Conservation (phyloP, 2,329 filamentous ascomycete genomes). For the Xylaria sp. region DNA sequence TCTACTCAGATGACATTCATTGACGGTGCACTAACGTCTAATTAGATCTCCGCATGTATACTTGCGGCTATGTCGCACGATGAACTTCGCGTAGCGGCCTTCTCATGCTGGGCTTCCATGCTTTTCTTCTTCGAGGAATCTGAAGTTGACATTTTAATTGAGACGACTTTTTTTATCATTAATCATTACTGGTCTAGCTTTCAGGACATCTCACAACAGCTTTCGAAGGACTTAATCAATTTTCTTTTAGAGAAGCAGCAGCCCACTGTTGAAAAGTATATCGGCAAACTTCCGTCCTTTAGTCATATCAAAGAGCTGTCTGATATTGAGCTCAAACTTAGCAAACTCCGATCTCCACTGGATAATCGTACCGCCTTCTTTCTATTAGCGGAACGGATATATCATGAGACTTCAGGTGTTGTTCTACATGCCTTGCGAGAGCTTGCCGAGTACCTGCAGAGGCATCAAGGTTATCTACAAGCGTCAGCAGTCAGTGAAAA, state of each 20-base stretch:
- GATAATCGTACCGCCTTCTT: slow-evolving; percentile 73
- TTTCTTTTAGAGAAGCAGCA: slow-evolving; percentile 72
- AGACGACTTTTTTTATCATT: slow-evolving; percentile 90
- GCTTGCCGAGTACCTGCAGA: slow-evolving; percentile 75
- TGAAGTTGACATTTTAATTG: slow-evolving; percentile 81
- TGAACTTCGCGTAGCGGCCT: slow-evolving; percentile 79
- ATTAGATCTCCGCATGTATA: slow-evolving; percentile 87
- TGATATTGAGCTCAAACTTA: slow-evolving; percentile 73
- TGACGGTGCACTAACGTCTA: slow-evolving; percentile 39
- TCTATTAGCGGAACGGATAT: slow-evolving; percentile 77
- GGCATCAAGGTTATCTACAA: slow-evolving; percentile 81
- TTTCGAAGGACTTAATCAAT: slow-evolving; percentile 70
- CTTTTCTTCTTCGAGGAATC: slow-evolving; percentile 78
- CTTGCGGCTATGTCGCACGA: slow-evolving; percentile 82
- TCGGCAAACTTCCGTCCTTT: slow-evolving; percentile 82
- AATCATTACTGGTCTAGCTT: slow-evolving; percentile 81
- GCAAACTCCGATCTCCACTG: slow-evolving; percentile 70
- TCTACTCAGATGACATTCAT: neutral
- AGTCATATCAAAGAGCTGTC: slow-evolving; percentile 74
- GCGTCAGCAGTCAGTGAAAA: slow-evolving; percentile 84
- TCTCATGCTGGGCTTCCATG: slow-evolving; percentile 85
- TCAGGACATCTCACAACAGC: slow-evolving; percentile 66
- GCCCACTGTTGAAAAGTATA: slow-evolving; percentile 69
- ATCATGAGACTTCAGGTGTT: slow-evolving; percentile 86
- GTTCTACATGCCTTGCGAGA: slow-evolving; percentile 84